These are phyloP conservation scores for Pilaira anomala DNA, from an alignment of 192 early-diverging fungal genomes.

Conservation along the genomic window DNA sequence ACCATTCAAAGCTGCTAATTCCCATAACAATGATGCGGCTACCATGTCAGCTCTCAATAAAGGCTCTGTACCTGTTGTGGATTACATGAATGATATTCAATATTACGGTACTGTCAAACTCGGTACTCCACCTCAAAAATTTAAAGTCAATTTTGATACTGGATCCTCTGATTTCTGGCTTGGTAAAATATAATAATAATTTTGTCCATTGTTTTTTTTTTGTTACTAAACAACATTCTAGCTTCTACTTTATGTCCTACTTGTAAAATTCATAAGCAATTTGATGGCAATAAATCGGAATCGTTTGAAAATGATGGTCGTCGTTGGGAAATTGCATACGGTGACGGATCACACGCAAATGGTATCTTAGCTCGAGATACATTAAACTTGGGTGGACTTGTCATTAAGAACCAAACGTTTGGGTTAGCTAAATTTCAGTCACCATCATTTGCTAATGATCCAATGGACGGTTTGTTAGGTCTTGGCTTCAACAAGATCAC, in stretches of 20 bases:
- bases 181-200: too few relatives aligned
- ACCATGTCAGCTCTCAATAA: not conserved
- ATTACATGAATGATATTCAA: slow-evolving; percentile 45
- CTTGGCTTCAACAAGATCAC: slow-evolving; percentile 33
- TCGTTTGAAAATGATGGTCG: slow-evolving; percentile 53
- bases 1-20: too few relatives aligned
- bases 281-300: slow-evolving; percentile 47
- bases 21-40: too few relatives aligned
- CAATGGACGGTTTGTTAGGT: slow-evolving; percentile 31
- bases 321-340: slow-evolving; percentile 52
- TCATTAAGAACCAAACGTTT: slow-evolving; percentile 32
- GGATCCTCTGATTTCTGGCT: slow-evolving; percentile 72
- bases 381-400: slow-evolving; percentile 27
- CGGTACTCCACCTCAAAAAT: slow-evolving; percentile 62
- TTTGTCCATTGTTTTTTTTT: too few relatives aligned
- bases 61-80: not conserved
- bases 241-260: slow-evolving; percentile 35
- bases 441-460: slow-evolving; percentile 1
- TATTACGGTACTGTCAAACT: slow-evolving; percentile 66
- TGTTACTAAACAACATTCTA: too few relatives aligned
- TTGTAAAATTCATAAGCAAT: slow-evolving; percentile 41
- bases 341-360: slow-evolving; percentile 38
- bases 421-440: slow-evolving; percentile 31
- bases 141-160: slow-evolving; percentile 70
- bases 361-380: slow-evolving; percentile 31